These are phyloP conservation scores for Cladosporium sp. DNA, from an alignment of 2,329 filamentous ascomycete genomes.

Conservation along the genomic window DNA sequence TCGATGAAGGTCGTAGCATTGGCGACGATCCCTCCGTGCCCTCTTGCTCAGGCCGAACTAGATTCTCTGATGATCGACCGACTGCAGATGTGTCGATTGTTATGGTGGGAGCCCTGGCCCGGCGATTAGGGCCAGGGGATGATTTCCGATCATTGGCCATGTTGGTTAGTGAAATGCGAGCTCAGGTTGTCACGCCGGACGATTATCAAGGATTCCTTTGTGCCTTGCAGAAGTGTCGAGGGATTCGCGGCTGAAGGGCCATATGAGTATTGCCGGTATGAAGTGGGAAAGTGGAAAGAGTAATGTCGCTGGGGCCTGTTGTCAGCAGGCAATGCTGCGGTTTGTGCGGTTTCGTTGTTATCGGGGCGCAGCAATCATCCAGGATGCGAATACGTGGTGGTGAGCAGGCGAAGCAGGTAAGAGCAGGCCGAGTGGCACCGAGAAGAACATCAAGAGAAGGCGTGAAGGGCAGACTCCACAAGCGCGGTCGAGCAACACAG, in stretches of 20 bases:
- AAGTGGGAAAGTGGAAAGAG: slow-evolving; percentile 1
- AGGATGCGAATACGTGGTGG: not conserved
- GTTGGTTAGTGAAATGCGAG: not conserved
- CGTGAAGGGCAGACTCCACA: no score
- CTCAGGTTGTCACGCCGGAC: not conserved
- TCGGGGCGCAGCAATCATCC: no score
- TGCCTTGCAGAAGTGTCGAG: slow-evolving; percentile 6
- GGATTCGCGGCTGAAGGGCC: not conserved
- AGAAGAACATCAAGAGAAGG: not conserved
- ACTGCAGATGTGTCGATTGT: no score
- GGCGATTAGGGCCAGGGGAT: no score
- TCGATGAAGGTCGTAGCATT: not conserved
- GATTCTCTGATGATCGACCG: no score
- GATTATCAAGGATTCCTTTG: not conserved
- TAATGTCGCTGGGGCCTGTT: not conserved
- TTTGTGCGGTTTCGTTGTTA: not conserved
- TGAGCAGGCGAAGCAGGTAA: not conserved
- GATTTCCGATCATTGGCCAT: no score
- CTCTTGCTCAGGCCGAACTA: no score
- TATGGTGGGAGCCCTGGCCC: no score
- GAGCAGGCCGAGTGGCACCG: not conserved
- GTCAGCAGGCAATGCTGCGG: slow-evolving; percentile 7
- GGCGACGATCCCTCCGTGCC: no score
- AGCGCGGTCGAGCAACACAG: no score
- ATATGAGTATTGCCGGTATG: no score